phyloP scores from a whole-genome alignment of 805 yeast genomes.

The Starmerella potacharoeniae region DNA sequence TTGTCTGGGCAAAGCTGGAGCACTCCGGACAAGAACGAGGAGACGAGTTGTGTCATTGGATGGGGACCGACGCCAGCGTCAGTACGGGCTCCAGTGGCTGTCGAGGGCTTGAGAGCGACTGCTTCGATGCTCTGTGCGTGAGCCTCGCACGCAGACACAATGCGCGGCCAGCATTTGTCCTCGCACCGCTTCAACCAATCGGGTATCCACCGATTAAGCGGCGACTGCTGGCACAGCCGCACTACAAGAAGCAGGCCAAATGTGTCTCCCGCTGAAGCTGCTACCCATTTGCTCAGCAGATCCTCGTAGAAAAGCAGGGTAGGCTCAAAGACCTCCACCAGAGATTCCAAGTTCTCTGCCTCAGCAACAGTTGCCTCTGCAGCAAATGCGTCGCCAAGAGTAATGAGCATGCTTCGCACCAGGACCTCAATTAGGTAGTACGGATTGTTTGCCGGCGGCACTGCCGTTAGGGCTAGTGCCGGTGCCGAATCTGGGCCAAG shows the following conservation, averaged over 20 bases:
- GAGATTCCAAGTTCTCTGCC: neutral
- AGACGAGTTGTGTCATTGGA: slow-evolving; percentile 66
- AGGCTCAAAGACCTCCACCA: slow-evolving; percentile 9
- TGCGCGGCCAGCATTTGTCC: slow-evolving; percentile 74
- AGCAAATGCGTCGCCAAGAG: slow-evolving; percentile 15
- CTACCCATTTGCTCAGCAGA: slow-evolving; percentile 11
- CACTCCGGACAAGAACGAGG: slow-evolving; percentile 59
- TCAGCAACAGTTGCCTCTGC: slow-evolving; percentile 11
- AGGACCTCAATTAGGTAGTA: slow-evolving; percentile 18
- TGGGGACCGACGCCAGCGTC: slow-evolving; percentile 34
- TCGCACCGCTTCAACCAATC: slow-evolving; percentile 39
- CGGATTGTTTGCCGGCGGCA: slow-evolving; percentile 6
- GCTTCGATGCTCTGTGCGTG: slow-evolving; percentile 64
- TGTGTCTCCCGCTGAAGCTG: slow-evolving; percentile 37
- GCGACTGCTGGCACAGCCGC: slow-evolving; percentile 57
- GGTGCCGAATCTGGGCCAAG: slow-evolving; percentile 4
- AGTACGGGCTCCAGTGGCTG: neutral
- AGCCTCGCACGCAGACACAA: slow-evolving; percentile 62
- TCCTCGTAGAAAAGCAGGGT: slow-evolving; percentile 8
- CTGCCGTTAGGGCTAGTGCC: slow-evolving; percentile 15
- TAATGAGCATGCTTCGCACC: slow-evolving; percentile 14
- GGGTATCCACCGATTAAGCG: slow-evolving; percentile 64
- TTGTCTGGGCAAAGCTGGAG: slow-evolving; percentile 39
- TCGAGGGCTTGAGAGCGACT: slow-evolving; percentile 32
- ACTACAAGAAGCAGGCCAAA: slow-evolving; percentile 71